Conservation (phyloP, 169 alveolate species). For the Eimeria acervulina region DNA sequence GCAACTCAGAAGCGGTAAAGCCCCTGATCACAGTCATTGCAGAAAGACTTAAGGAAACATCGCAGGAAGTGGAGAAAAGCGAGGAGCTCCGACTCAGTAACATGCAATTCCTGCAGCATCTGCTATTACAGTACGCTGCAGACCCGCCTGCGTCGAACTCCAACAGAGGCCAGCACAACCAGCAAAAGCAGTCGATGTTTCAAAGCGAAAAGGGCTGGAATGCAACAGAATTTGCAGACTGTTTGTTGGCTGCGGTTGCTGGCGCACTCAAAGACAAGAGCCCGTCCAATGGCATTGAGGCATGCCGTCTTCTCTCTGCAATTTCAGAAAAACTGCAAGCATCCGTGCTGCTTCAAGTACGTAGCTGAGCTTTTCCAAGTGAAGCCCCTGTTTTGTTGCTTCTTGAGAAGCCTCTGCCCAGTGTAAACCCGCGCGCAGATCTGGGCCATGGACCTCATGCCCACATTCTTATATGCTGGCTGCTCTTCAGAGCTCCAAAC, state of each 20-base stretch:
- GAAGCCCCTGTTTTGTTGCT: neutral
- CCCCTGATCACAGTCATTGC: neutral
- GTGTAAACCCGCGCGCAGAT: neutral
- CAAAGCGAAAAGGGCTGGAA: constrained; percentile 5
- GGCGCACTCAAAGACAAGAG: constrained; percentile 68
- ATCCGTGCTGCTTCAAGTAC: constrained; percentile 41
- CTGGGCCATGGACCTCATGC: neutral
- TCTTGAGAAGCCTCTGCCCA: neutral
- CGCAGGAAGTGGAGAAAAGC: constrained; percentile 33
- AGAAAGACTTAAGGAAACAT: constrained; percentile 45
- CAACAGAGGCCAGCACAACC: neutral
- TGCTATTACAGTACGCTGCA: constrained; percentile 46
- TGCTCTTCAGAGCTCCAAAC: constrained; percentile 47
- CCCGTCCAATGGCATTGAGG: constrained; percentile 78
- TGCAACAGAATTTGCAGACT: constrained; percentile 71
- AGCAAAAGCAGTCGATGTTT: neutral
- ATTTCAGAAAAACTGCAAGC: constrained; percentile 12
- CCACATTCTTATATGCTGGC: neutral
- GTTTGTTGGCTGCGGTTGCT: constrained; percentile 58
- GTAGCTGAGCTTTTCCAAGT: neutral
- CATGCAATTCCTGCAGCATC: constrained; percentile 56
- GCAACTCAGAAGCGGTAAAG: constrained; percentile 43
- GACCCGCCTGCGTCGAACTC: constrained; percentile 22
- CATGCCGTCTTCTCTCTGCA: constrained; percentile 65
- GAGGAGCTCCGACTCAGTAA: constrained; percentile 39